Evolutionary conservation across 768 basidiomycete species (phyloP).

Genomic region (Boletus patriciae): DNA sequence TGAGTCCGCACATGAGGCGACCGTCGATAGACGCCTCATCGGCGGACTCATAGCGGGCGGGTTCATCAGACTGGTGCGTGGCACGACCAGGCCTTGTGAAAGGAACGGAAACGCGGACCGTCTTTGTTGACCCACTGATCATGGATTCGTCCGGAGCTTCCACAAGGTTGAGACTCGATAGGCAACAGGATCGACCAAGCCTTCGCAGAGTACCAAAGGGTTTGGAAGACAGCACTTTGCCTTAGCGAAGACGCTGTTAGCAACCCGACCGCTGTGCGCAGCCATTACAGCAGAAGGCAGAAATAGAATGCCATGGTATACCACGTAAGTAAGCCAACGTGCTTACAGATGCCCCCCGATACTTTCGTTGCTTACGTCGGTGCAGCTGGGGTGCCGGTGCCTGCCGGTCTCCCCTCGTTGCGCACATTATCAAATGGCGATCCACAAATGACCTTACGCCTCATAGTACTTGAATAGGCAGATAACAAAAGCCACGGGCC

Average conservation of each 20-base stretch:
- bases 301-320: too few relatives aligned
- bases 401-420: not conserved
- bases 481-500: not conserved
- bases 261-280: too few relatives aligned
- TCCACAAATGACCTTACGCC: not conserved
- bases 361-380: not conserved
- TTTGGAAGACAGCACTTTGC: not conserved
- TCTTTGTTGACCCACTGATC: not conserved
- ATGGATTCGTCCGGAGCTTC: not conserved
- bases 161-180: not conserved
- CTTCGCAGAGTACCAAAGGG: not conserved
- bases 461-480: not conserved
- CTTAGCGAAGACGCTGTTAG: not conserved
- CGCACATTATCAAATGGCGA: not conserved
- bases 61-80: too few relatives aligned
- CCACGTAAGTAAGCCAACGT: too few relatives aligned
- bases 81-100: not conserved
- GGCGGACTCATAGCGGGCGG: too few relatives aligned
- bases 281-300: too few relatives aligned
- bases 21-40: too few relatives aligned
- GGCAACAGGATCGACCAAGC: not conserved
- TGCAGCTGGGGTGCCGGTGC: not conserved
- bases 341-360: not conserved
- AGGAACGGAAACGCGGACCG: not conserved
- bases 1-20: too few relatives aligned